Conservation (phyloP, 495 filamentous ascomycete species). For the Neurospora tetrasperma region DNA sequence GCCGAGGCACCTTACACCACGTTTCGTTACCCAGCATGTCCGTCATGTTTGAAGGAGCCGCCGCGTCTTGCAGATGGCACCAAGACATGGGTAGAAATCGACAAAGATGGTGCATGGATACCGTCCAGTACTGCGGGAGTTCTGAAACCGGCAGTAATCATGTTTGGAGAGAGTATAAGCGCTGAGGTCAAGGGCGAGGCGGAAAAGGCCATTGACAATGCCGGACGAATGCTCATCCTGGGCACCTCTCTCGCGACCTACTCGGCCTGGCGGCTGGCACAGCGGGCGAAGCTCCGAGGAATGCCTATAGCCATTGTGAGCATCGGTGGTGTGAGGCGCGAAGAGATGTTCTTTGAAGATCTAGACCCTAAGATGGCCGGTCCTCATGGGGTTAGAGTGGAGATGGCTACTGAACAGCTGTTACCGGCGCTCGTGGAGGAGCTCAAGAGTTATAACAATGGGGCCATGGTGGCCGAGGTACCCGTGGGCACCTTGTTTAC, state of each 20-base stretch:
- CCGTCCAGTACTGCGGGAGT: conserved; percentile 62
- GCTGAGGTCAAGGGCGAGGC: conserved; percentile 58
- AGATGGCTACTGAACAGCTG: conserved; percentile 43
- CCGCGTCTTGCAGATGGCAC: conserved; percentile 49
- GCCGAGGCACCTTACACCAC: conserved; percentile 76
- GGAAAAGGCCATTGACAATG: conserved; percentile 66
- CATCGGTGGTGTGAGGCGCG: conserved; percentile 72
- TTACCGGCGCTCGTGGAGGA: conserved; percentile 43
- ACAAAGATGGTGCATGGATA: conserved; percentile 72
- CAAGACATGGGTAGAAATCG: conserved; percentile 52
- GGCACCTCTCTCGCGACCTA: conserved; percentile 90
- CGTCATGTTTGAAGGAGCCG: conserved; percentile 60
- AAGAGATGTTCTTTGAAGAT: conserved; percentile 54
- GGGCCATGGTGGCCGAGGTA: background rate
- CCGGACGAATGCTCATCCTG: conserved; percentile 63
- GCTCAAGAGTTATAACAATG: conserved; percentile 8
- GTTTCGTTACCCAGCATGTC: conserved; percentile 87
- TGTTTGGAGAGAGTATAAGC: conserved; percentile 89
- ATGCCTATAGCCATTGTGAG: conserved; percentile 84
- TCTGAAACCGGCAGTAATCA: conserved; percentile 81
- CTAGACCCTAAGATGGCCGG: conserved; percentile 38
- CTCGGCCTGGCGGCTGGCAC: conserved; percentile 84
- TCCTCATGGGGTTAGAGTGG: conserved; percentile 38
- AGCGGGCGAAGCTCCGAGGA: conserved; percentile 65
- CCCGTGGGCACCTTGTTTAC: background rate